Evolutionary conservation across 2,329 filamentous ascomycete species (phyloP).

Genomic region (Xylaria sp.): DNA sequence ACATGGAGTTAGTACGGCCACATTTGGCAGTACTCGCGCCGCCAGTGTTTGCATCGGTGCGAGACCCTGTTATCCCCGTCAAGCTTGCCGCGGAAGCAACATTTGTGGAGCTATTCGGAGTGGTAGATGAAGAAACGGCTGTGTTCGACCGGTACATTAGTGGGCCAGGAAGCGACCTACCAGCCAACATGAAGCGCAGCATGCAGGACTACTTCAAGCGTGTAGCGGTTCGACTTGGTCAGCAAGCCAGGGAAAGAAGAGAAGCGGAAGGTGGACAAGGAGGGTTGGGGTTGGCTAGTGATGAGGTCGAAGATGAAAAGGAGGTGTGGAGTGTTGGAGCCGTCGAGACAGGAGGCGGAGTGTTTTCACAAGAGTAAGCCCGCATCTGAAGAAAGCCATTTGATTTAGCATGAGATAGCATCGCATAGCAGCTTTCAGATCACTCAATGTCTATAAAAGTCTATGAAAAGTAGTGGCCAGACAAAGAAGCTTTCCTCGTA

Average conservation of each 20-base stretch:
- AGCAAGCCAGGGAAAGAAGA: constrained; percentile 78
- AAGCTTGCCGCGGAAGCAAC: constrained; percentile 93
- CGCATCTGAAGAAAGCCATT: background rate
- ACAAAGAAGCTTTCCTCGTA: too few species aligned
- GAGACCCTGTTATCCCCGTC: constrained; percentile 88
- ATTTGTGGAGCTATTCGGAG: constrained; percentile 84
- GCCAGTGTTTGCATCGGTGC: constrained; percentile 81
- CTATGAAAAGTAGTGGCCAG: too few species aligned
- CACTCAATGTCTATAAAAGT: background rate
- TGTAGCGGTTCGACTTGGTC: constrained; percentile 77
- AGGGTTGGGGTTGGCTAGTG: constrained; percentile 77
- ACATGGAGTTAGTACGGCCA: constrained; percentile 74
- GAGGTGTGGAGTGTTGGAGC: constrained; percentile 95
- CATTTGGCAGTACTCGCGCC: constrained; percentile 76
- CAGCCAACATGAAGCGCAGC: constrained; percentile 70
- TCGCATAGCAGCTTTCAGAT: background rate
- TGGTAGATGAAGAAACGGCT: constrained; percentile 77
- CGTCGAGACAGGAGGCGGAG: constrained; percentile 68
- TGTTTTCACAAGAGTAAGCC: constrained; percentile 39
- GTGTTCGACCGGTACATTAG: constrained; percentile 90
- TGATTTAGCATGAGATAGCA: background rate
- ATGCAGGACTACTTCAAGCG: constrained; percentile 98
- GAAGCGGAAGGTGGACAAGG: constrained; percentile 89
- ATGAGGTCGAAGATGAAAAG: constrained; percentile 89
- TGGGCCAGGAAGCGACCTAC: constrained; percentile 58